phyloP scores from a whole-genome alignment of 345 rosid genomes.

The Aurinia saxatilis region DNA sequence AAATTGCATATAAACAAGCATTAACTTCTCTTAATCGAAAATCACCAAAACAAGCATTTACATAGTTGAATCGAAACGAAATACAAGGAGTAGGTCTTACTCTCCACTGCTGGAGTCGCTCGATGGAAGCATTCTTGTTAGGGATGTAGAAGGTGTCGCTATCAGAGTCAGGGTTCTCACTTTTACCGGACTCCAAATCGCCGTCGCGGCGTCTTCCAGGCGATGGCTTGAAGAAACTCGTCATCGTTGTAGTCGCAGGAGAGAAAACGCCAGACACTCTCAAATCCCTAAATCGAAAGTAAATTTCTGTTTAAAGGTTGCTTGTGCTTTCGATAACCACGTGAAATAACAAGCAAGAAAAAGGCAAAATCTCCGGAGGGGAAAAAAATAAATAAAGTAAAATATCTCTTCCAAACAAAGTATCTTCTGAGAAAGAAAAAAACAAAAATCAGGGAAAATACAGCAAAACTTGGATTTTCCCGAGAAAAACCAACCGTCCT shows the following conservation, averaged over 20 bases:
- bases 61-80: background rate
- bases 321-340: slow-evolving; percentile 30
- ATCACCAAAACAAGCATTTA: background rate
- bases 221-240: slow-evolving; percentile 27
- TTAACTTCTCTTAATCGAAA: background rate
- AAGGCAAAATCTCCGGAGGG: slow-evolving; percentile 6
- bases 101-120: slow-evolving; percentile 81
- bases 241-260: slow-evolving; percentile 45
- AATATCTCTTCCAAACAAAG: slow-evolving; percentile 15
- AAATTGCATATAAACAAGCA: background rate
- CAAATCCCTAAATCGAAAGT: slow-evolving; percentile 17
- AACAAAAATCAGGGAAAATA: background rate
- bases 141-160: slow-evolving; percentile 57
- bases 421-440: background rate
- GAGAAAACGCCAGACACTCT: slow-evolving; percentile 18
- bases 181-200: slow-evolving; percentile 50
- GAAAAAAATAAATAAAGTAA: background rate
- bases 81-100: slow-evolving; percentile 31
- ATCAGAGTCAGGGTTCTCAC: slow-evolving; percentile 26
- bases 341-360: slow-evolving; percentile 17
- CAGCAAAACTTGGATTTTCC: background rate
- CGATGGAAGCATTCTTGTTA: slow-evolving; percentile 57
- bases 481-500: background rate
- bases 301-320: slow-evolving; percentile 19
- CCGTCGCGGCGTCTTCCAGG: slow-evolving; percentile 31